Evolutionary conservation across 1,284 basidiomycete genomes (phyloP), one percentile per base, ranked within the genome.

Genomic region (Boletellus sp.): DNA sequence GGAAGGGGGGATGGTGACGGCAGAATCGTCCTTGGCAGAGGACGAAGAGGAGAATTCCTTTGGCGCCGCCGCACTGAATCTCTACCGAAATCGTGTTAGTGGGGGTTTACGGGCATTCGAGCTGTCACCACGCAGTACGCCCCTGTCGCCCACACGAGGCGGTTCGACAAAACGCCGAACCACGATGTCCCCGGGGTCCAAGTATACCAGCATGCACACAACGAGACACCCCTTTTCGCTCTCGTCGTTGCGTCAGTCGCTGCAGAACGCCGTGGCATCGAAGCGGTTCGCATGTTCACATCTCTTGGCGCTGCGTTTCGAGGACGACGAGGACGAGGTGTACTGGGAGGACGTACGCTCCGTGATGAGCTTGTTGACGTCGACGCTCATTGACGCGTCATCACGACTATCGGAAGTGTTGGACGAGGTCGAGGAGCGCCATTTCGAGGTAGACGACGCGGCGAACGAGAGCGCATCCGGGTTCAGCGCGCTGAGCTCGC

Each of bases 271-370:
- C 0, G 58, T 90, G 10, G 75, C 81, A 4, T 78, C 87, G 5
- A 86, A 85, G 58, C 78, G 89, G 13, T 89, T 87, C 58, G 78
- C 89, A 0, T 87, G 84, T 54, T 79, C 89, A 0, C 85, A 91
- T 62, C 73, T 91, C 2, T 74, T 91, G 2, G 88, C 89, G 5
- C 66, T 91, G 35, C 76, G 88, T 5, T 91, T 91, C 61, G 72
- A 68, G 42, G 79, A 79, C 42, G 76, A 79, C 41, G 79, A 78
- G 19, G 85, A 86, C 55, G 83, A 85, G 56, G 71, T 73, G 8
- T 91, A 91, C 60, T 91, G 88, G 88, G 88, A 90, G 58, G 83
- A 90, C 60, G 87, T 88, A 30, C 77, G 84, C 21, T 81, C 82
- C 36, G 79, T 91, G 30, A 83, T 89, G 74, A 75, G 74, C 7